Evolutionary conservation across 2,329 filamentous ascomycete genomes (phyloP), one percentile per base, ranked within the genome.

Genomic region (Coniochaeta sp.): DNA sequence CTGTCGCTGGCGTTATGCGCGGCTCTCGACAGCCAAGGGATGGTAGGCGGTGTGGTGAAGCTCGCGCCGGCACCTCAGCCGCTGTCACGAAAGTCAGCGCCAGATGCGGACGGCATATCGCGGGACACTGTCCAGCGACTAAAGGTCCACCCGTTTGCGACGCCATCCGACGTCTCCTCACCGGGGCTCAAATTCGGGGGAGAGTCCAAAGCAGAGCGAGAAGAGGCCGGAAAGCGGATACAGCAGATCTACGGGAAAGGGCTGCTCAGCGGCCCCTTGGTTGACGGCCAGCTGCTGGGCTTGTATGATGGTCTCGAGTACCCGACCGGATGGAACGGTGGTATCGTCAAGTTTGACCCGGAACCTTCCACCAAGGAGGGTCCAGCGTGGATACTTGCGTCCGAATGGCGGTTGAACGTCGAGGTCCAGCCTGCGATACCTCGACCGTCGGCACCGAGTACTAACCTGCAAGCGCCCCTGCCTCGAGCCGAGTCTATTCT

Each of bases 1-100:
- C 78, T 99, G 26, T 98, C 95, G 1, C 83, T 87, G 0, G 75
- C 87, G 3, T 77, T 99, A 7, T 96, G 90, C 72, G 83, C 84
- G 32, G 83, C 89, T 0, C 79, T 99, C 24, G 88, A 87, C 2
- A 86, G 84, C 58, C 78, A 84, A 42, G 87, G 86, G 1, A 82
- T 96, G 58, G 89, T 96, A 10, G 95, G 95, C 14, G 91, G 92
- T 0, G 85, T 98, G 47, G 83, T 96, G 60, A 91, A 93, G 62
- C 81, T 99, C 32, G 92, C 98, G 70, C 87, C 90, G 10, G 93
- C 93, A 1, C 86, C 90, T 16, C 77, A 82, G 44, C 89, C 89
- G 58, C 76, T 91, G n/a, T 79, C 87, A 6, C 85, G 86, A 61
- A 86, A 84, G 44, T 80, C 84, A 0, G 77, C 91, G 5, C 60